A percentile compares a stretch with the other conserved stretches of the same genome.
Evolutionary conservation across 2,329 filamentous ascomycete species (phyloP).

Genomic region (Paraphoma sp.): DNA sequence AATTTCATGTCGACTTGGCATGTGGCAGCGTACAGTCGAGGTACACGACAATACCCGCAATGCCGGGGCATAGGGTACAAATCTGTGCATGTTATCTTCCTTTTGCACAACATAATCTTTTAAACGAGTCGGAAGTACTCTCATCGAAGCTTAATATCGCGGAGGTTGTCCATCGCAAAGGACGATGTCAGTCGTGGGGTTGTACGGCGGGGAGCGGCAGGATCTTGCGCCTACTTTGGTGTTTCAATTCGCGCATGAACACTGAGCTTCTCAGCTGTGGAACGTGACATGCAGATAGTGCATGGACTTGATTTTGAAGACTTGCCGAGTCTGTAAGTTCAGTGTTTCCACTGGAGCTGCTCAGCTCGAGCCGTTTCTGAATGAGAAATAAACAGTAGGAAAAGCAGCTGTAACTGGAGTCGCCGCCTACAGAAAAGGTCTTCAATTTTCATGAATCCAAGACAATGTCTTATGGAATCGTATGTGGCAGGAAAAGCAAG

Average conservation of each 20-base stretch:
- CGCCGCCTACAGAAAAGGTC: too few species aligned
- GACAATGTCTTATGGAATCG: too few species aligned
- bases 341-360: too few species aligned
- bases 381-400: not conserved
- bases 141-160: not conserved
- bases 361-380: not conserved
- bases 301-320: not conserved
- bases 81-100: too few species aligned
- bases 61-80: too few species aligned
- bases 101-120: too few species aligned
- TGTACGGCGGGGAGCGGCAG: not conserved
- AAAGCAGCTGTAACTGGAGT: too few species aligned
- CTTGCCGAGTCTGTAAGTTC: not conserved
- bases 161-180: not conserved
- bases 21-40: too few species aligned
- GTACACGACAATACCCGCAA: too few species aligned
- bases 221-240: not conserved
- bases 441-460: too few species aligned
- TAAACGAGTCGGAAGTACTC: not conserved
- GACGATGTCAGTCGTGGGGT: not conserved
- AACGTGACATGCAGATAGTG: not conserved
- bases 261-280: not conserved
- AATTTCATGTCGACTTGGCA: not conserved
- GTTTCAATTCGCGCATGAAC: not conserved
- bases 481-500: too few species aligned